Base-by-base conservation (phyloP, 2,329 filamentous ascomycete genomes). In the Pyrenophora tritici-repentis region DNA sequence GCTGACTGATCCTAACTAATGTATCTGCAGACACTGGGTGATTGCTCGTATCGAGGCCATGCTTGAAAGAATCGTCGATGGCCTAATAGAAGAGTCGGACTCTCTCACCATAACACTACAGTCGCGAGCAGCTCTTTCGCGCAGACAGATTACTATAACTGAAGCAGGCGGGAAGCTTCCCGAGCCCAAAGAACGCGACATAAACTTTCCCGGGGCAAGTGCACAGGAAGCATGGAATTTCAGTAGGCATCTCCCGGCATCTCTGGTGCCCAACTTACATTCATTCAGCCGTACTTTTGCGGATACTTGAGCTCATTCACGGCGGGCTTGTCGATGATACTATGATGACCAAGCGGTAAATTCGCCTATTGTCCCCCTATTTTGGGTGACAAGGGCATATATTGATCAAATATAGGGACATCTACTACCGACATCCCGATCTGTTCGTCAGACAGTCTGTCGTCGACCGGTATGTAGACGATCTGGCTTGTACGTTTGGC, bases 401-500 rank as follows among this genome's bases (percentile, higher is more conserved):
- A 24, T 55, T 68, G 16, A 65, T 12, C 3, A 1, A n/a, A 18
- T 10, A 10, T 45, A 93, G 90, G 55, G 89, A 90, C 63, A 85
- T 95, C 3, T 95, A 87, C 70, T 95, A 95, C 67, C 85, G 89
- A 61, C 82, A 91, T 59, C 84, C 86, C 4, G 81, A 85, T 8
- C 76, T 95, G 0, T 95, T 94, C 64, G 79, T 80, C 16, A 85
- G 79, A 42, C 90, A 94, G 68, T 67, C 73, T 13, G 78, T 84
- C 12, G 88, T 94, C 0, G 86, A 94, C 67, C 79, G 80, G 24
- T 83, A 90, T 38, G 83, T 94, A 0, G 88, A 94, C 62, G 86
- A 89, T 56, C 74, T 95, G 31, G 88, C 89, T 0, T 84, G 81
- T 47, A 90, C 88, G 0, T 80, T 94, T 13, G 80, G 81, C 0